Conservation (phyloP, 345 rosid species). For the Gossypium australe region DNA sequence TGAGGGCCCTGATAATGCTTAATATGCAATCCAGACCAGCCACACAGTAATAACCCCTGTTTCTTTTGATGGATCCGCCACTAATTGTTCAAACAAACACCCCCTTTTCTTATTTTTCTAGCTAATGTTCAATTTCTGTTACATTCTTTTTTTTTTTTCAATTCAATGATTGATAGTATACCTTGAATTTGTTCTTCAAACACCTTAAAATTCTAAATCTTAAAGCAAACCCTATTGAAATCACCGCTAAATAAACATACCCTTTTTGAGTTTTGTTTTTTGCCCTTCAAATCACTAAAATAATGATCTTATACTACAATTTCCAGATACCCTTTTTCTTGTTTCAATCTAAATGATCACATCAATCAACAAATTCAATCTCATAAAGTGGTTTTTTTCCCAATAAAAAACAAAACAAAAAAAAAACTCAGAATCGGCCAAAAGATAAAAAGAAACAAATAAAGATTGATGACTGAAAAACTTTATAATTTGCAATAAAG, state of each 20-base stretch:
- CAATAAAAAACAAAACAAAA: neutral
- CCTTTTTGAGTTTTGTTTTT: neutral
- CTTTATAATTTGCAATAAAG: neutral
- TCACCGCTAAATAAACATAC: too few relatives aligned
- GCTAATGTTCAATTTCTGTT: constrained; percentile 25
- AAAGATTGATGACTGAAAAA: neutral
- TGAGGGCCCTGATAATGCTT: constrained; percentile 94
- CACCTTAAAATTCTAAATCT: neutral
- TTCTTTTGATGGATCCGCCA: constrained; percentile 63
- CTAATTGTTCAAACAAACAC: constrained; percentile 13
- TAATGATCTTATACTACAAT: neutral
- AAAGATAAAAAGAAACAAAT: neutral
- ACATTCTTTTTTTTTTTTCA: neutral
- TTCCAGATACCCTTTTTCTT: neutral
- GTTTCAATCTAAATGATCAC: neutral
- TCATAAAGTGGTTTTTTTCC: neutral
- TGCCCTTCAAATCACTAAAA: neutral
- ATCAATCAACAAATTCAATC: neutral
- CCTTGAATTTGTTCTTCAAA: neutral
- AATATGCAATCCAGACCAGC: constrained; percentile 97
- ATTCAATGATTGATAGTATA: neutral
- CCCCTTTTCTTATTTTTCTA: neutral
- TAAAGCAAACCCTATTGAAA: neutral
- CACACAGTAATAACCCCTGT: constrained; percentile 46
- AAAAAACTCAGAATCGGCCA: neutral